These are phyloP conservation scores for Millerago galiae DNA, from an alignment of 805 yeast species.

Conservation along the genomic window DNA sequence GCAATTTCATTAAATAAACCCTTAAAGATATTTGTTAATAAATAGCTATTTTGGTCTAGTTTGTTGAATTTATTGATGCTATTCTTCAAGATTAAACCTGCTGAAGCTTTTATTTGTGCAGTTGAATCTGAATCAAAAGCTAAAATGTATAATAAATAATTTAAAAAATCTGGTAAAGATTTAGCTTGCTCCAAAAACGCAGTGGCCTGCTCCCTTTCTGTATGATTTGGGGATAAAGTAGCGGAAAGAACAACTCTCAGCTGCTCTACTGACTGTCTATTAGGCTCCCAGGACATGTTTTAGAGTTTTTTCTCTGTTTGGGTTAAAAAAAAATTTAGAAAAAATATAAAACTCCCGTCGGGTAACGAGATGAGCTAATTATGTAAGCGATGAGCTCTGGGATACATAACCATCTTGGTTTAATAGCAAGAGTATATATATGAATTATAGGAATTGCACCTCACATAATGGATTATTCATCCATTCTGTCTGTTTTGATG, in stretches of 20 bases:
- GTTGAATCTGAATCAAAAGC: conserved; percentile 42
- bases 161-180: conserved; percentile 68
- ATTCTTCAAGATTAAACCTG: conserved; percentile 83
- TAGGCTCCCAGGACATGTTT: conserved; percentile 61
- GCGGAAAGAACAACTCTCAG: conserved; percentile 60
- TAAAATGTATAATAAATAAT: conserved; percentile 68
- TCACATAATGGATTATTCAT: too few species aligned
- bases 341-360: neutral
- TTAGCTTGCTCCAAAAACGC: conserved; percentile 67
- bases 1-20: conserved; percentile 47
- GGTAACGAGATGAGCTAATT: conserved; percentile 1
- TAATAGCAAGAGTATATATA: neutral
- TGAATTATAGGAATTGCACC: too few species aligned
- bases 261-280: conserved; percentile 53
- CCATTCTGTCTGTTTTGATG: too few species aligned
- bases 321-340: neutral
- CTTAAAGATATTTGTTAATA: conserved; percentile 31
- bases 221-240: conserved; percentile 56
- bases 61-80: conserved; percentile 41
- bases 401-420: too few species aligned
- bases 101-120: conserved; percentile 72
- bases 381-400: neutral
- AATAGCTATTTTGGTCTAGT: conserved; percentile 26
- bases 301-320: neutral
- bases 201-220: conserved; percentile 59